These are phyloP conservation scores for Stropharia rugosoannulata DNA, from an alignment of 768 basidiomycete species.

Conservation along the genomic window DNA sequence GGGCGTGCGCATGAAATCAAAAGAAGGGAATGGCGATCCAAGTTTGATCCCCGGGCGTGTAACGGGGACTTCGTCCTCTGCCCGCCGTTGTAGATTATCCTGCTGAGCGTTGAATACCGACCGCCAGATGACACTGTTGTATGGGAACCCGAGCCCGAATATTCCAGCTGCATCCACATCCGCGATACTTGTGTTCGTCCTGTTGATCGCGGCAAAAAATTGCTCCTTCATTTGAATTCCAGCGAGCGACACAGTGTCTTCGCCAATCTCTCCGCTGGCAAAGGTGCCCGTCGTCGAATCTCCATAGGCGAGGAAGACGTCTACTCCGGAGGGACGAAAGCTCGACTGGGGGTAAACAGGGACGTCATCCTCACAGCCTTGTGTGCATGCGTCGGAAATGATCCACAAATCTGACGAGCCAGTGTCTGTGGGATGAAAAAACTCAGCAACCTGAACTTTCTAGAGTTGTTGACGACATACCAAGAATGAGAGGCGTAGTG, in stretches of 20 bases:
- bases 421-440: conserved; percentile 47
- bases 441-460: too few relatives aligned
- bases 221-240: conserved; percentile 50
- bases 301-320: conserved; percentile 59
- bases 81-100: not conserved
- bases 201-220: conserved; percentile 63
- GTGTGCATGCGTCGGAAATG: conserved; percentile 53
- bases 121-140: conserved; percentile 57
- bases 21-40: conserved; percentile 20
- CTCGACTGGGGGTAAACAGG: conserved; percentile 50
- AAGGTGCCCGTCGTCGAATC: conserved; percentile 72
- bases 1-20: conserved; percentile 20
- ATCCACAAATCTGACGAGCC: conserved; percentile 82
- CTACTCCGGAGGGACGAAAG: conserved; percentile 47
- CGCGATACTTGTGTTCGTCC: conserved; percentile 64
- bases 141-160: conserved; percentile 73
- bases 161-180: conserved; percentile 63
- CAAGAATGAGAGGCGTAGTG: conserved; percentile 56
- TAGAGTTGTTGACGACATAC: conserved; percentile 31
- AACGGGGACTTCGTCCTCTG: conserved; percentile 2
- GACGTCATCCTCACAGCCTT: conserved; percentile 35
- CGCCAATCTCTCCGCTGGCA: conserved; percentile 63
- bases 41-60: conserved; percentile 19
- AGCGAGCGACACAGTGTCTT: conserved; percentile 54
- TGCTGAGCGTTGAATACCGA: conserved; percentile 27